These are phyloP conservation scores for Penicillium coffeae DNA, from an alignment of 495 filamentous ascomycete species.

Conservation along the genomic window DNA sequence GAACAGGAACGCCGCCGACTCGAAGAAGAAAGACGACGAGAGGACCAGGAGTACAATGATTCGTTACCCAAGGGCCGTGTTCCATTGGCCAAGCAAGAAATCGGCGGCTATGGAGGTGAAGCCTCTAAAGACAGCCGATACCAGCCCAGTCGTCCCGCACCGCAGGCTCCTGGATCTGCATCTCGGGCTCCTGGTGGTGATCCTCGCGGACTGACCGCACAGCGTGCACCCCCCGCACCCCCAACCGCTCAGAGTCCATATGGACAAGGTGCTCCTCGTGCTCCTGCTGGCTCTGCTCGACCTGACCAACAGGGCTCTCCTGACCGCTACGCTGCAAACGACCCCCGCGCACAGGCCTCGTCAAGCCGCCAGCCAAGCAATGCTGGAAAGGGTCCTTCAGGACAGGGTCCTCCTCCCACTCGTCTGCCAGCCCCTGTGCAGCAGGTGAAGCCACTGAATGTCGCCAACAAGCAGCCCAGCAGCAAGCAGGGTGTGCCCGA, in stretches of 20 bases:
- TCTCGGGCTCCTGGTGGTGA: conserved; percentile 41
- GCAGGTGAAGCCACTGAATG: conserved; percentile 83
- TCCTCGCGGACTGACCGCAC: conserved; percentile 47
- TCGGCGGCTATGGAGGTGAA: conserved; percentile 61
- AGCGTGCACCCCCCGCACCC: conserved; percentile 55
- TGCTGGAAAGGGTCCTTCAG: conserved; percentile 32
- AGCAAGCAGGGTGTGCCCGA: conserved; percentile 49
- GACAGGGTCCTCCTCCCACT: conserved; percentile 40
- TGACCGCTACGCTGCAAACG: conserved; percentile 33
- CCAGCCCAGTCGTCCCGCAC: conserved; percentile 70
- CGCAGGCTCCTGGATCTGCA: conserved; percentile 46
- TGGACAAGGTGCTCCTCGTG: conserved; percentile 18
- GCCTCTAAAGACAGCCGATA: conserved; percentile 58
- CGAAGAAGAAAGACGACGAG: conserved; percentile 55
- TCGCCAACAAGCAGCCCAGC: conserved; percentile 68
- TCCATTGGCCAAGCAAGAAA: conserved; percentile 82
- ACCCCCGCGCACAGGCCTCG: conserved; percentile 42
- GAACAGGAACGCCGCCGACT: conserved; percentile 48
- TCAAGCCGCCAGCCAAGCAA: conserved; percentile 41
- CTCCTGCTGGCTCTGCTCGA: conserved; percentile 17
- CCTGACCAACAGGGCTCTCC: conserved; percentile 31
- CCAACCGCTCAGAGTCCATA: conserved; percentile 40
- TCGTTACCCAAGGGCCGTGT: conserved; percentile 71
- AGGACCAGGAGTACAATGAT: conserved; percentile 83
- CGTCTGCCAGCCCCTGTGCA: conserved; percentile 62